phyloP scores from a whole-genome alignment of 2,329 filamentous ascomycete genomes.

The Cordyceps cateniannulata region DNA sequence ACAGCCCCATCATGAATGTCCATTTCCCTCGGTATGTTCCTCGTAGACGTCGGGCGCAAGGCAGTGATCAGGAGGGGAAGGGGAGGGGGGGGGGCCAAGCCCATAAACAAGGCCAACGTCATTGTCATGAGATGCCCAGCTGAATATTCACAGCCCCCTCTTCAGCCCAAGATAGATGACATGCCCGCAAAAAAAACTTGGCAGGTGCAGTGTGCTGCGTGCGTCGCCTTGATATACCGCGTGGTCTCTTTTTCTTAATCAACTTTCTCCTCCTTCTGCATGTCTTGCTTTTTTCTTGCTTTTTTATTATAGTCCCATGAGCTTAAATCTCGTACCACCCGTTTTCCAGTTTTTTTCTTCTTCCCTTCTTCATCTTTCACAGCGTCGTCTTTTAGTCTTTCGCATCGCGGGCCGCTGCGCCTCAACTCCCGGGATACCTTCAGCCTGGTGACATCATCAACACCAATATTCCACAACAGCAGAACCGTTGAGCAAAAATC shows the following conservation, averaged over 20 bases:
- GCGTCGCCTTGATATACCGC: background rate
- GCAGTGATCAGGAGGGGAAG: too few relatives aligned
- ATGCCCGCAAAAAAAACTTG: slow-evolving; percentile 7
- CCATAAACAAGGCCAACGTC: background rate
- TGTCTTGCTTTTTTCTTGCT: background rate
- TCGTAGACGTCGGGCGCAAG: background rate
- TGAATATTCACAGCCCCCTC: background rate
- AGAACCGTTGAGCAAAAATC: background rate
- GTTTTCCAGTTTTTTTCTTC: background rate
- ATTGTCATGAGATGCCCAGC: slow-evolving; percentile 1
- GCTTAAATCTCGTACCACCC: background rate
- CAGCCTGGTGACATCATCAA: background rate
- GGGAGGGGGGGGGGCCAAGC: too few relatives aligned
- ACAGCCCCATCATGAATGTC: too few relatives aligned
- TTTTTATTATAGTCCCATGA: background rate
- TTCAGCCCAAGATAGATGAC: background rate
- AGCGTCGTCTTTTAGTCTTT: background rate
- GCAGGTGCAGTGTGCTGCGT: slow-evolving; percentile 1
- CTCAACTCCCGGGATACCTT: background rate
- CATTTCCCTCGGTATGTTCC: background rate
- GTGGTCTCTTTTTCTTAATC: background rate
- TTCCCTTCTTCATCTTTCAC: background rate
- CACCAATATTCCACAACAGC: background rate
- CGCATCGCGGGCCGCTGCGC: background rate
- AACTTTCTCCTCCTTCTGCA: background rate